phyloP scores from a whole-genome alignment of 768 basidiomycete genomes.

The Chiua virens region DNA sequence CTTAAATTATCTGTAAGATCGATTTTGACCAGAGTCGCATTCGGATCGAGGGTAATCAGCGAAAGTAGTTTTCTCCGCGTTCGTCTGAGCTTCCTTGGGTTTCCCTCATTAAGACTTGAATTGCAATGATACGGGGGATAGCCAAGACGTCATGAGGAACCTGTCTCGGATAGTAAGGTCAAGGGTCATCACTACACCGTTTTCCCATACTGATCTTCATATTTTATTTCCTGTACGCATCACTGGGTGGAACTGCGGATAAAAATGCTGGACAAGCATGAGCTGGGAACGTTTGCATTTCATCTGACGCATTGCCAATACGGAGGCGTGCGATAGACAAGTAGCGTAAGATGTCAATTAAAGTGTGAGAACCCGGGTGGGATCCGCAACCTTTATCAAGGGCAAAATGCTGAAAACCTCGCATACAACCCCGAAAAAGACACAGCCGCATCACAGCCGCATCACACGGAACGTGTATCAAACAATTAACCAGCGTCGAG shows the following conservation, averaged over 20 bases:
- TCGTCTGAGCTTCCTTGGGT: too few species aligned
- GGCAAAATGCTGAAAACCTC: conserved; percentile 1
- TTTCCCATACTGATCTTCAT: not conserved
- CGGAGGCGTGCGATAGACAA: conserved; percentile 7
- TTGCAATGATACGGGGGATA: too few species aligned
- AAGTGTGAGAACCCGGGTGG: not conserved
- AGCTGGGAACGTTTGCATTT: not conserved
- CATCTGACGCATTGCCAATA: not conserved
- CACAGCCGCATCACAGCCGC: too few species aligned
- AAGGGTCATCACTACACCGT: too few species aligned
- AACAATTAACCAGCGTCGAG: conserved; percentile 9
- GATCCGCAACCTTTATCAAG: not conserved
- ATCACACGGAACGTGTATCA: not conserved
- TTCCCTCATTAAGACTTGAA: too few species aligned
- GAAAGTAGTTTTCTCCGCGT: too few species aligned
- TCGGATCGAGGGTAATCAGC: too few species aligned
- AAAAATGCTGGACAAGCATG: not conserved
- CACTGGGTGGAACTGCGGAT: too few species aligned
- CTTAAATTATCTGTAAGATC: too few species aligned
- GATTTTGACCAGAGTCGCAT: too few species aligned
- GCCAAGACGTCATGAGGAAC: too few species aligned
- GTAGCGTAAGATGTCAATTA: conserved; percentile 2
- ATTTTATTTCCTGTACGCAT: not conserved
- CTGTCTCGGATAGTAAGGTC: too few species aligned
- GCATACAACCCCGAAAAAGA: conserved; percentile 7